Base-by-base conservation (phyloP, 2,329 filamentous ascomycete species). In the Botrytis galanthina region DNA sequence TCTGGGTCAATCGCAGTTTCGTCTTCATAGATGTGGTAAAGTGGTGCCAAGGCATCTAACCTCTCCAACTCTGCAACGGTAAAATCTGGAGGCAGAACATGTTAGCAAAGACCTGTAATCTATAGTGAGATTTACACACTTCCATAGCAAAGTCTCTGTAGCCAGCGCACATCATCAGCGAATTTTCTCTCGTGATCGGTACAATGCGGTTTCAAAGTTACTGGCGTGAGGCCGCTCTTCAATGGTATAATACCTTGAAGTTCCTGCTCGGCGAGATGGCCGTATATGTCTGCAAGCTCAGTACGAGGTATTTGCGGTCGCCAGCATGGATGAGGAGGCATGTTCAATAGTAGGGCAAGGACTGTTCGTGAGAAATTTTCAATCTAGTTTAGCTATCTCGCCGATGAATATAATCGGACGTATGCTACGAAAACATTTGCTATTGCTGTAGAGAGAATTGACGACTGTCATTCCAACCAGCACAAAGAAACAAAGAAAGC, bases 191-290 rank as follows among this genome's bases (percentile, higher is more conserved):
- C 39, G 3, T 20, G 4, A 35, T n/a, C 0, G 4, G 69, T 63
- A 44, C 42, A 16, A 51, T 46, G 18, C 16, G 57, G 42, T 29
- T 39, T 61, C 32, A 18, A 51, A 29, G 44, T 60, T 26, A 74
- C 46, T 10, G 73, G 70, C 7, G 73, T 74, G 26, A 72, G 57
- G 18, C 37, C 70, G 35, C 70, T 72, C 64, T 74, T 74, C n/a
- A 63, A 54, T 39, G 73, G 73, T 39, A 62, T 35, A 16, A 61
- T 18, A 32, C 32, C 51, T 51, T 44, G 22, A n/a, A 74, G 22
- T 3, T 14, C 32, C 20, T n/a, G 10, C 4, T 20, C 12, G 2
- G 2, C 9, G 9, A 39, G 51, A 67, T 73, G 66, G 35, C 71
- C 66, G 59, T 73, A 73, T 35, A 51, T 42, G 3, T 59, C 10